A percentile compares a stretch with the other conserved stretches of the same genome.
Evolutionary conservation across 345 rosid species (phyloP).

Genomic region (Draba incana): DNA sequence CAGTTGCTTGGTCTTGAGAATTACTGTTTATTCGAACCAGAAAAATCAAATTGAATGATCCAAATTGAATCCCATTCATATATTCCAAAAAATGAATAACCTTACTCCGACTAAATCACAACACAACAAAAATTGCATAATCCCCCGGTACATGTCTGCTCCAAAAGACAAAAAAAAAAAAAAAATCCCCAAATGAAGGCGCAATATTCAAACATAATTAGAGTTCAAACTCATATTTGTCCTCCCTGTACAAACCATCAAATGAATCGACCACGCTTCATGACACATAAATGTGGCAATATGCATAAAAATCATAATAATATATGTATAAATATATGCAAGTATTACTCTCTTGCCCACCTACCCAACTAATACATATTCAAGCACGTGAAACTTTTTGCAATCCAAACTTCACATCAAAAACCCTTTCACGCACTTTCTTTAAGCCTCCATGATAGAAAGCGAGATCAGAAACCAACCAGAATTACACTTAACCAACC

Average conservation of each 20-base stretch:
- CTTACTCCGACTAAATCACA: too few relatives aligned
- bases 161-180: not conserved
- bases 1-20: not conserved
- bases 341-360: conserved; percentile 8
- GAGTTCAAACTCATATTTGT: not conserved
- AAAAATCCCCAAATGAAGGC: not conserved
- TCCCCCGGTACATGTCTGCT: not conserved
- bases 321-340: conserved; percentile 7
- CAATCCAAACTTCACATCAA: conserved; percentile 21
- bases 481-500: conserved; percentile 26
- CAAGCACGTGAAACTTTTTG: conserved; percentile 11
- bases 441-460: conserved; percentile 17
- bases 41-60: too few relatives aligned
- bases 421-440: conserved; percentile 22
- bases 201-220: not conserved
- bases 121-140: not conserved
- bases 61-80: too few relatives aligned
- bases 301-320: not conserved
- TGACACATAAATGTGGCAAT: not conserved
- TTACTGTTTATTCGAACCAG: too few relatives aligned
- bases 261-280: conserved; percentile 3
- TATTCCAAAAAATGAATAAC: too few relatives aligned
- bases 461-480: conserved; percentile 30
- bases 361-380: conserved; percentile 22
- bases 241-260: conserved; percentile 12